Conservation (phyloP, 2,329 filamentous ascomycete genomes). For the Drechslerella coelobrocha region DNA sequence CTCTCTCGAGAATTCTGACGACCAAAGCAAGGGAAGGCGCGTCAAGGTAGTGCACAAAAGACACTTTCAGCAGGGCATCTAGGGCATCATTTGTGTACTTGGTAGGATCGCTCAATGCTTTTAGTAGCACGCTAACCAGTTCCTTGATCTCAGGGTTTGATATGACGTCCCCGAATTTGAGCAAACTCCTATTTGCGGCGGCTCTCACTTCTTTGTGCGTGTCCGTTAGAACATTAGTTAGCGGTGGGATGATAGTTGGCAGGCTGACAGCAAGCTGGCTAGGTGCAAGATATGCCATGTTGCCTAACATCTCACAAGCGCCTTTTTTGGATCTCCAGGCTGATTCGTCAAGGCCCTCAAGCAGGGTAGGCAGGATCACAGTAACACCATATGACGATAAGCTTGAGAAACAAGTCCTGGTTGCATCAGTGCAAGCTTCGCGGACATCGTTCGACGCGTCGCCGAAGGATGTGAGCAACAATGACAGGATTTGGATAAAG, state of each 20-base stretch:
- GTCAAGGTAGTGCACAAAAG: slow-evolving; percentile 97
- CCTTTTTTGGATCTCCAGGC: slow-evolving; percentile 99
- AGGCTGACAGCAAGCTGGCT: slow-evolving; percentile 90
- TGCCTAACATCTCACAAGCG: slow-evolving; percentile 92
- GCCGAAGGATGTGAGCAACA: slow-evolving; percentile 86
- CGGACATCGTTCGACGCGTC: slow-evolving; percentile 87
- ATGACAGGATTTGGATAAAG: slow-evolving; percentile 91
- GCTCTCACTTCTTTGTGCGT: slow-evolving; percentile 95
- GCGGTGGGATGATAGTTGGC: slow-evolving; percentile 93
- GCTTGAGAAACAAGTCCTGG: slow-evolving; percentile 91
- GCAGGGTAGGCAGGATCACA: slow-evolving; percentile 85
- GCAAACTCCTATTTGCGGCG: slow-evolving; percentile 92
- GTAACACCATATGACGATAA: slow-evolving; percentile 96
- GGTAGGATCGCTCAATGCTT: slow-evolving; percentile 94
- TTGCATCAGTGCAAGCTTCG: slow-evolving; percentile 88
- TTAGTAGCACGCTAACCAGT: slow-evolving; percentile 87
- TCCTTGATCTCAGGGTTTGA: slow-evolving; percentile 96
- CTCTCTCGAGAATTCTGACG: slow-evolving; percentile 92
- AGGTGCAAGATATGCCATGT: slow-evolving; percentile 97
- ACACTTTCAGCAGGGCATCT: slow-evolving; percentile 94
- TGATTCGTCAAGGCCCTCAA: slow-evolving; percentile 89
- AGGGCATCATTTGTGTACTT: slow-evolving; percentile 96
- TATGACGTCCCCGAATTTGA: slow-evolving; percentile 98
- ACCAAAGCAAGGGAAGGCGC: slow-evolving; percentile 93
- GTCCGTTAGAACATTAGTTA: slow-evolving; percentile 93